Conservation (phyloP, 768 basidiomycete genomes). For the Pulveroboletus frians region DNA sequence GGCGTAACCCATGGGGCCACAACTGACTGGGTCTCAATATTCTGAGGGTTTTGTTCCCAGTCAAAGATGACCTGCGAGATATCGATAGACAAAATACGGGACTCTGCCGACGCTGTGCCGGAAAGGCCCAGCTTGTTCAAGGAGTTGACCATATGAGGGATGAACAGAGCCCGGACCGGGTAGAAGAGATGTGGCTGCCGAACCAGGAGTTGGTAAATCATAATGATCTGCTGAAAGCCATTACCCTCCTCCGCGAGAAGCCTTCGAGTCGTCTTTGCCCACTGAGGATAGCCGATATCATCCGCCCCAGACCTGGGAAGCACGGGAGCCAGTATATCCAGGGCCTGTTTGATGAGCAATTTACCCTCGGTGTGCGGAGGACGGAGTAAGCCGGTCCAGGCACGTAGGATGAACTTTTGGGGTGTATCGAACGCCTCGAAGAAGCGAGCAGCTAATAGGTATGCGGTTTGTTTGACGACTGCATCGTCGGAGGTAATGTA, state of each 20-base stretch:
- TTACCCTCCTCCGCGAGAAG: slow-evolving; percentile 86
- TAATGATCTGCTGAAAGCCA: slow-evolving; percentile 60
- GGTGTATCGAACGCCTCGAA: slow-evolving; percentile 87
- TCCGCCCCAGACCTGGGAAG: slow-evolving; percentile 65
- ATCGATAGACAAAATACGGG: slow-evolving; percentile 83
- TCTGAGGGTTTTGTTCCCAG: slow-evolving; percentile 75
- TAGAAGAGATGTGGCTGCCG: slow-evolving; percentile 90
- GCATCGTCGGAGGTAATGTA: slow-evolving; percentile 82
- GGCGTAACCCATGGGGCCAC: slow-evolving; percentile 64
- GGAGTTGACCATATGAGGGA: slow-evolving; percentile 89
- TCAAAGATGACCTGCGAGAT: slow-evolving; percentile 86
- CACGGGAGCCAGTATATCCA: slow-evolving; percentile 80
- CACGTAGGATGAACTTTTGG: slow-evolving; percentile 82
- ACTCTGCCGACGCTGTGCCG: slow-evolving; percentile 64
- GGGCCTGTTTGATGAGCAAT: slow-evolving; percentile 72
- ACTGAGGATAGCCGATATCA: slow-evolving; percentile 54
- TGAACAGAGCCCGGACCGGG: slow-evolving; percentile 86
- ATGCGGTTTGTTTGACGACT: slow-evolving; percentile 89
- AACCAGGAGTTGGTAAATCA: slow-evolving; percentile 88
- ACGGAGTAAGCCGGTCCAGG: slow-evolving; percentile 87
- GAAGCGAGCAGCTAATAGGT: slow-evolving; percentile 87
- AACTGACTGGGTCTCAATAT: slow-evolving; percentile 21
- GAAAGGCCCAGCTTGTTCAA: slow-evolving; percentile 84
- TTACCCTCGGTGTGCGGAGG: slow-evolving; percentile 76
- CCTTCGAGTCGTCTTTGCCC: slow-evolving; percentile 84